These are phyloP conservation scores for Ogataea pini DNA, from an alignment of 805 yeast genomes.

Conservation along the genomic window DNA sequence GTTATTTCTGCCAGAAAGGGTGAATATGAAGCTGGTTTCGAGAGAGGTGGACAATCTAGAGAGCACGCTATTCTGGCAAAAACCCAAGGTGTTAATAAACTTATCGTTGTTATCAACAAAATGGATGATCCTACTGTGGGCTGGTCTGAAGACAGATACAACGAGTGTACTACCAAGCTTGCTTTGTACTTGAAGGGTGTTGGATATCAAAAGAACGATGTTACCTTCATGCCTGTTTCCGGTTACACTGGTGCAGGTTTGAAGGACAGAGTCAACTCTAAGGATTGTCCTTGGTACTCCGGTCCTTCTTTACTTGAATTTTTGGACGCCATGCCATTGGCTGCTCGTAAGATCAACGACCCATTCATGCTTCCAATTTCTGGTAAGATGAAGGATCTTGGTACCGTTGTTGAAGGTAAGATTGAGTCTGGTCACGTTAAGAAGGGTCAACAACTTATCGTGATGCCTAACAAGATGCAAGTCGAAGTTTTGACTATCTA, in stretches of 20 bases:
- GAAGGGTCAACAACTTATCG: constrained; percentile 69
- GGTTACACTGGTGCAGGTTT: constrained; percentile 97
- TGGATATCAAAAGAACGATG: constrained; percentile 88
- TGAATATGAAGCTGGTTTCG: constrained; percentile 99
- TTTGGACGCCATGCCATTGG: constrained; percentile 78
- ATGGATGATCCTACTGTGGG: constrained; percentile 97
- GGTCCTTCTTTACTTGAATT: constrained; percentile 93
- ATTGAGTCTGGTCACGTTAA: constrained; percentile 93
- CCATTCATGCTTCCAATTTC: constrained; percentile 98
- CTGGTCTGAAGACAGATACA: constrained; percentile 96
- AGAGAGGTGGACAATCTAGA: constrained; percentile 98
- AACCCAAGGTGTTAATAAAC: constrained; percentile 95
- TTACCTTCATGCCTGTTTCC: constrained; percentile 93
- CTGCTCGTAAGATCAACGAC: constrained; percentile 84
- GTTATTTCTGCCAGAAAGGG: constrained; percentile 99
- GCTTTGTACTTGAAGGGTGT: constrained; percentile 77
- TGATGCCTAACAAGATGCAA: constrained; percentile 88
- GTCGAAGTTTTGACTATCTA: constrained; percentile 87
- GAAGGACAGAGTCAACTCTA: constrained; percentile 74
- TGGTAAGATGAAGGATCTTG: constrained; percentile 94
- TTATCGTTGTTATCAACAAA: constrained; percentile 93
- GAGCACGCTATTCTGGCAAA: constrained; percentile 97
- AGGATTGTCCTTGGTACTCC: constrained; percentile 86
- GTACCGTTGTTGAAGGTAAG: constrained; percentile 97
- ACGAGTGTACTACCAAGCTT: constrained; percentile 88